phyloP scores from a whole-genome alignment of 1,139 yeast species.

The Lodderomyces oxycetoniae region DNA sequence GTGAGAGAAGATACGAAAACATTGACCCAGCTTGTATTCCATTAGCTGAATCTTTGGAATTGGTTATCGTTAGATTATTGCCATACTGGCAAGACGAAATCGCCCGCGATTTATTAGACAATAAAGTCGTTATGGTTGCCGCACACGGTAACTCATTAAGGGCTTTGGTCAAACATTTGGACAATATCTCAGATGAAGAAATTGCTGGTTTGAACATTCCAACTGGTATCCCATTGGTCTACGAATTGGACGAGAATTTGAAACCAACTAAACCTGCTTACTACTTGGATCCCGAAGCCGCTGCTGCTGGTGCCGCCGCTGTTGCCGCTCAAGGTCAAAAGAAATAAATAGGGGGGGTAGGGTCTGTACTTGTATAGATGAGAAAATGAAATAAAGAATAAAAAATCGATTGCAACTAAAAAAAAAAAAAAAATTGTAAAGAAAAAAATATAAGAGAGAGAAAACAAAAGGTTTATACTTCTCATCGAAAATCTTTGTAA shows the following conservation, averaged over 20 bases:
- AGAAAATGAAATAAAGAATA: background rate
- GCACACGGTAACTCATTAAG: slow-evolving; percentile 99
- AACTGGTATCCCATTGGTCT: slow-evolving; percentile 98
- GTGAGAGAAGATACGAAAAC: slow-evolving; percentile 79
- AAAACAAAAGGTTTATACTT: slow-evolving; percentile 1
- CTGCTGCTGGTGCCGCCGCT: slow-evolving; percentile 99
- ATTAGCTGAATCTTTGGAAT: slow-evolving; percentile 89
- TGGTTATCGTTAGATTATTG: slow-evolving; percentile 93
- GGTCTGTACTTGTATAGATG: too few species aligned
- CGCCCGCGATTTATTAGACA: slow-evolving; percentile 75
- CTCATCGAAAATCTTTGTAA: too few species aligned
- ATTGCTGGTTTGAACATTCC: slow-evolving; percentile 95
- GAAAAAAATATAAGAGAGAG: background rate
- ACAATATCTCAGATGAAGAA: slow-evolving; percentile 85
- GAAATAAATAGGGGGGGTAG: slow-evolving; percentile 31
- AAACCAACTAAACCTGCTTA: slow-evolving; percentile 90
- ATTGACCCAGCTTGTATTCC: slow-evolving; percentile 85
- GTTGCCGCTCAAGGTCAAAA: slow-evolving; percentile 91
- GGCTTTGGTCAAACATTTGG: slow-evolving; percentile 95
- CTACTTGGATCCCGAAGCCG: slow-evolving; percentile 99
- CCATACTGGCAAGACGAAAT: slow-evolving; percentile 98
- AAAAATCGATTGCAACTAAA: background rate
- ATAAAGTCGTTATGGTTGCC: slow-evolving; percentile 88
- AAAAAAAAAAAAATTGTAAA: slow-evolving; percentile 1
- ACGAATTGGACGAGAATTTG: slow-evolving; percentile 85